Evolutionary conservation across 495 filamentous ascomycete species (phyloP), one percentile per base, ranked within the genome.

Genomic region (Xylaria cubensis): DNA sequence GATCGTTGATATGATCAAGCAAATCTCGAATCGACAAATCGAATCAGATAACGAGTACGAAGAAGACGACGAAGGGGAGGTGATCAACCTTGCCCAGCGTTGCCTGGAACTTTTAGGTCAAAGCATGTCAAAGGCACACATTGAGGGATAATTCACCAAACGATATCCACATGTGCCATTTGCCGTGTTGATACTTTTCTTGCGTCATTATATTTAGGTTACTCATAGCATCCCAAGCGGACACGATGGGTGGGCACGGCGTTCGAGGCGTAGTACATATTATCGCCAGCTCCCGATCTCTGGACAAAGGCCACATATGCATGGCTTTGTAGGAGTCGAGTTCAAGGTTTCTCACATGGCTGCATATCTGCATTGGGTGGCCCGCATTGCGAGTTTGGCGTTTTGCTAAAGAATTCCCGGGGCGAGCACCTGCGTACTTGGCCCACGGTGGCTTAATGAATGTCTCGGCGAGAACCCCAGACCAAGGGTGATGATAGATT

Each of bases 1-100:
- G 66, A 90, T 99, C 76, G 91, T 98, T 36, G 88, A 93, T 48
- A 93, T 97, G 90, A 95, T 98, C 64, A 93, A 91, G 77, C 86
- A 88, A 61, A 98, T 98, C 75, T 92, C 94, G 7, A 94, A 97
- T 76, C 94, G 91, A 78, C 93, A 92, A 75, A 86, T 97, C 74
- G 95, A 97, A 77, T 95, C 93, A 15, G 95, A 97, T 73, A 92
- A 93, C 67, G 96, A 97, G 68, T 92, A 93, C 48, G 90, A 88
- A 36, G 95, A 97, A 74, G 92, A 91, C 72, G 90, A 93, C 64
- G 94, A 97, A 74, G 93, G 92, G 21, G 96, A 99, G 80, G 95
- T 98, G 41, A 92, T 98, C 72, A 93, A 90, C 70, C 88, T 99
- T 75, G 96, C 96, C 34, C 91, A 94, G 65, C 90, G 95, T 64